Evolutionary conservation across 2,329 filamentous ascomycete genomes (phyloP).

Genomic region (Trichoderma guizhouense): DNA sequence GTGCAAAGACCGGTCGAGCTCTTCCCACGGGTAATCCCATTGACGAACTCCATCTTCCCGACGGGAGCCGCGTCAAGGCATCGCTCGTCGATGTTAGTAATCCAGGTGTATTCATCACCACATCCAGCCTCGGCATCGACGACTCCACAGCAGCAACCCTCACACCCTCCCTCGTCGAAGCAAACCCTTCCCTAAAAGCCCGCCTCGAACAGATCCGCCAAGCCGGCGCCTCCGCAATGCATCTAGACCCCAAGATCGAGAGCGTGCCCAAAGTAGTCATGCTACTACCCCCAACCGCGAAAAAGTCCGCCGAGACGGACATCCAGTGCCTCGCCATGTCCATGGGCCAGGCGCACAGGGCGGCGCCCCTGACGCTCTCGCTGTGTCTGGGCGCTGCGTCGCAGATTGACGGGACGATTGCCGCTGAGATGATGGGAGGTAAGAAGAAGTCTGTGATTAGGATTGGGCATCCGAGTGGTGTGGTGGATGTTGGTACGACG

Average conservation of each 20-base stretch:
- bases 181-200: slow-evolving; percentile 39
- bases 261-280: slow-evolving; percentile 62
- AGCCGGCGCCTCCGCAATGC: slow-evolving; percentile 59
- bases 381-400: slow-evolving; percentile 50
- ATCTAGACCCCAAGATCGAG: slow-evolving; percentile 43
- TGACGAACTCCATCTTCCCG: slow-evolving; percentile 45
- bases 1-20: slow-evolving; percentile 57
- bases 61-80: slow-evolving; percentile 39
- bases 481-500: slow-evolving; percentile 44
- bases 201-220: slow-evolving; percentile 55
- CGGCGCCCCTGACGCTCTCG: slow-evolving; percentile 54
- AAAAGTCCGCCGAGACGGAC: slow-evolving; percentile 30
- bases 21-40: slow-evolving; percentile 50
- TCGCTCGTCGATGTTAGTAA: slow-evolving; percentile 64
- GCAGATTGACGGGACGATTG: slow-evolving; percentile 43
- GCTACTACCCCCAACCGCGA: slow-evolving; percentile 37
- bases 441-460: slow-evolving; percentile 31
- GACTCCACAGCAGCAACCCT: slow-evolving; percentile 48
- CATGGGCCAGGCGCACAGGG: slow-evolving; percentile 55
- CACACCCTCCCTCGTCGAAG: slow-evolving; percentile 52
- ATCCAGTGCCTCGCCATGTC: slow-evolving; percentile 49
- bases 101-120: slow-evolving; percentile 60
- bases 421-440: slow-evolving; percentile 30
- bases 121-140: slow-evolving; percentile 46
- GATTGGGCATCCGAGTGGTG: slow-evolving; percentile 47